Percentiles rank a stretch among this genome's conserved stretches.
Conservation (phyloP, 179 eudicot species). For the Spergularia azorica region DNA sequence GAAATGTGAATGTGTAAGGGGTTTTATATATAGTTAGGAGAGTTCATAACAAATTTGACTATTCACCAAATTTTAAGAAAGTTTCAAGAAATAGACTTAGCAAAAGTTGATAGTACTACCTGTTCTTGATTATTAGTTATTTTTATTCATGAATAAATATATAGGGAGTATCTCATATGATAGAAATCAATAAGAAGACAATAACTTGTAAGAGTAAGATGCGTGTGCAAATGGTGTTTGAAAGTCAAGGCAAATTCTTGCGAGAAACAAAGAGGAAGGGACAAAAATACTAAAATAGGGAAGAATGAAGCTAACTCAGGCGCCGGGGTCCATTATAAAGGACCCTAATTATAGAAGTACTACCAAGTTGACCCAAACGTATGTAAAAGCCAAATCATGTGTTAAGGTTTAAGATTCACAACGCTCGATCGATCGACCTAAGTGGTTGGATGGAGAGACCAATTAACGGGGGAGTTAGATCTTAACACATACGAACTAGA, state of each 20-base stretch:
- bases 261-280: neutral
- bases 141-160: neutral
- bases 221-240: slow-evolving; percentile 18
- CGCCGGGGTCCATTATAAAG: no score
- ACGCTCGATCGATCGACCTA: no score
- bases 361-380: no score
- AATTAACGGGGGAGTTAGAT: no score
- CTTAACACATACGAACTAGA: no score
- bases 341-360: no score
- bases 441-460: no score
- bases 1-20: neutral
- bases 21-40: slow-evolving; percentile 11
- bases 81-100: neutral
- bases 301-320: neutral
- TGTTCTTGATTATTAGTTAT: neutral
- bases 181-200: neutral
- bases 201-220: neutral
- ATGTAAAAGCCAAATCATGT: no score
- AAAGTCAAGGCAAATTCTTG: slow-evolving; percentile 26
- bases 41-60: neutral
- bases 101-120: neutral
- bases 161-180: neutral
- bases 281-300: neutral
- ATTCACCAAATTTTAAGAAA: neutral
- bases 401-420: no score